These are phyloP conservation scores for Endothia cerciana DNA, from an alignment of 2,329 filamentous ascomycete species.

Conservation along the genomic window DNA sequence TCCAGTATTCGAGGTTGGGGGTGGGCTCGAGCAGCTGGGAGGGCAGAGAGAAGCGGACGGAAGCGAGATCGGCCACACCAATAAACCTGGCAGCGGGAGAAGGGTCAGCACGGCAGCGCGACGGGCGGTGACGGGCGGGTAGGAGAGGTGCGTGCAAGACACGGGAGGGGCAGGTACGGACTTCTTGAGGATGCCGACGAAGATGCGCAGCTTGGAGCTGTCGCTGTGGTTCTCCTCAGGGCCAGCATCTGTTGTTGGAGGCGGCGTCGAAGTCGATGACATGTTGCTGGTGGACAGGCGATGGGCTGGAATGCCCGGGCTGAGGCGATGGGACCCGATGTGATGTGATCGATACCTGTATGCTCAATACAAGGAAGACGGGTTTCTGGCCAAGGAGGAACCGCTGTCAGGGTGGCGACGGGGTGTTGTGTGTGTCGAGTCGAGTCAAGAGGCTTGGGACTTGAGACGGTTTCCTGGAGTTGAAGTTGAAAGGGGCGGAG, in stretches of 20 bases:
- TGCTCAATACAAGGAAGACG: background rate
- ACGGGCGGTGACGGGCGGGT: background rate
- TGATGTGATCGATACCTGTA: background rate
- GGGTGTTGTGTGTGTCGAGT: background rate
- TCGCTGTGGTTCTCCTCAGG: conserved; percentile 67
- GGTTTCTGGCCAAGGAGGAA: conserved; percentile 2
- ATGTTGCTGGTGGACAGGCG: conserved; percentile 32
- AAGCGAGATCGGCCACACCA: conserved; percentile 91
- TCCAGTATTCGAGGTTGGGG: conserved; percentile 98
- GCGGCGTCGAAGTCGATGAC: conserved; percentile 40
- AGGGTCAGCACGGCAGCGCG: background rate
- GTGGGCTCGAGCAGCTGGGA: conserved; percentile 95
- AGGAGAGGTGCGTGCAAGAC: background rate
- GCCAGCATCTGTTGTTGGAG: conserved; percentile 34
- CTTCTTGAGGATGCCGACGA: conserved; percentile 86
- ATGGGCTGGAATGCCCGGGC: conserved; percentile 23
- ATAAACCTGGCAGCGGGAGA: conserved; percentile 71
- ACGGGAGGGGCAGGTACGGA: conserved; percentile 49
- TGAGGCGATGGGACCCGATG: conserved; percentile 10
- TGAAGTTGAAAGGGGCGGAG: conserved; percentile 18
- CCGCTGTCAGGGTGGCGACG: background rate
- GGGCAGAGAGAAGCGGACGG: conserved; percentile 93
- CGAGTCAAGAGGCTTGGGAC: background rate
- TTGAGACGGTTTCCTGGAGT: conserved; percentile 6
- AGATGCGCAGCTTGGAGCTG: conserved; percentile 85